phyloP scores from a whole-genome alignment of 2,329 filamentous ascomycete species.

The Chaetomiaceae sp. region DNA sequence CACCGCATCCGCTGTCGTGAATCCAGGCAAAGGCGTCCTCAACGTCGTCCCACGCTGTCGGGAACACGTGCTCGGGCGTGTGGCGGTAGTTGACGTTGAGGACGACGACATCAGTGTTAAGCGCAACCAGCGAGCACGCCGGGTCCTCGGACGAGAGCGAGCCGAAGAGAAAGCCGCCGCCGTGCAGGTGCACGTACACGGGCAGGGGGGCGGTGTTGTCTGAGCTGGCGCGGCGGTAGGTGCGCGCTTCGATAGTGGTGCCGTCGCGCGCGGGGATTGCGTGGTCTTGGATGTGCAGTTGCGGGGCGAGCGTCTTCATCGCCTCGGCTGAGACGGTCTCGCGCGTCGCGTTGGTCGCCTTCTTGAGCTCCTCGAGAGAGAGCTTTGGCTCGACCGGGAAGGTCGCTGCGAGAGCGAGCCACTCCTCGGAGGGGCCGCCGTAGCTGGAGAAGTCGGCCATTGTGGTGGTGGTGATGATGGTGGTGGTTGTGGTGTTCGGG shows the following conservation, averaged over 20 bases:
- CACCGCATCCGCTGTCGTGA: too few species aligned
- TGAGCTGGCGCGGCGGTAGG: background rate
- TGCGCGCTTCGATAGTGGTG: background rate
- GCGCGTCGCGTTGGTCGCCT: background rate
- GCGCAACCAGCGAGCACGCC: background rate
- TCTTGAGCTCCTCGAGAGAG: background rate
- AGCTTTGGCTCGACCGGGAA: background rate
- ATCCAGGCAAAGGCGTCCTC: background rate
- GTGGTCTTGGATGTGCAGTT: background rate
- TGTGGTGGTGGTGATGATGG: background rate
- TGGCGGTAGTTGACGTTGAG: conserved; percentile 5
- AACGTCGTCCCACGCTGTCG: background rate
- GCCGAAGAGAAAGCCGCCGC: background rate
- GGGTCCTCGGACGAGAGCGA: background rate
- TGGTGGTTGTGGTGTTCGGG: background rate
- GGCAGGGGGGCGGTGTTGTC: background rate
- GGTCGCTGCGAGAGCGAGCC: background rate
- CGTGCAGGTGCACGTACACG: background rate
- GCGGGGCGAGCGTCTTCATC: background rate
- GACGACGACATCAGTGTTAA: background rate
- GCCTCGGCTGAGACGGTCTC: background rate
- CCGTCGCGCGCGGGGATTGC: background rate
- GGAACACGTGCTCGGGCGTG: background rate
- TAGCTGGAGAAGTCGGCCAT: background rate
- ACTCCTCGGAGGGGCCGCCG: background rate